Conservation (phyloP, 1,139 yeast genomes). For the Insectozyma bohioensis region DNA sequence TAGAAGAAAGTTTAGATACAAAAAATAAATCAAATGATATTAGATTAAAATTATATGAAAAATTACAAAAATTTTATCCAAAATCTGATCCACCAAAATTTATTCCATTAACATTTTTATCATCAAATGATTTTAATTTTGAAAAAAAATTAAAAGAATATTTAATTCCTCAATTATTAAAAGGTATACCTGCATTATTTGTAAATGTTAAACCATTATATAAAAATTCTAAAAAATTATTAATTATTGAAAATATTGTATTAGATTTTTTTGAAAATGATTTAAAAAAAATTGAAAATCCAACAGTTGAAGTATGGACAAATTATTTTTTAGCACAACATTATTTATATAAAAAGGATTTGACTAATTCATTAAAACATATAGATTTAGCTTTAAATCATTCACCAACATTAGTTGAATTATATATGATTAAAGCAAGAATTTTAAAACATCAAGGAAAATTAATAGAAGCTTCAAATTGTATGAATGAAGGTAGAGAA, state of each 20-base stretch:
- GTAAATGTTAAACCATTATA: slow-evolving; percentile 83
- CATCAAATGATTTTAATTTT: slow-evolving; percentile 51
- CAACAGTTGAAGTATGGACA: slow-evolving; percentile 72
- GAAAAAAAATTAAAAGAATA: slow-evolving; percentile 48
- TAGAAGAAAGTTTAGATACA: slow-evolving; percentile 64
- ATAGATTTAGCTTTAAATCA: slow-evolving; percentile 68
- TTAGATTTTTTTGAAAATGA: slow-evolving; percentile 39
- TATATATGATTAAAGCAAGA: slow-evolving; percentile 78
- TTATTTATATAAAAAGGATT: slow-evolving; percentile 55
- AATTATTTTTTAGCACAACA: slow-evolving; percentile 82
- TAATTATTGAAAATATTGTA: slow-evolving; percentile 55
- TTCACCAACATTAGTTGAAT: slow-evolving; percentile 82
- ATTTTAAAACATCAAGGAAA: slow-evolving; percentile 72
- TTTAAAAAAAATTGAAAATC: slow-evolving; percentile 31
- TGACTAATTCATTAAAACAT: slow-evolving; percentile 50
- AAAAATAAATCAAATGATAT: slow-evolving; percentile 30
- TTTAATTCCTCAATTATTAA: slow-evolving; percentile 57
- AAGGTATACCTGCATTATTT: slow-evolving; percentile 91
- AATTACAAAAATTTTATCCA: slow-evolving; percentile 71
- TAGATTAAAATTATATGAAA: slow-evolving; percentile 60
- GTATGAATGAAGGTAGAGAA: slow-evolving; percentile 69
- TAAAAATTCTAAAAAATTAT: slow-evolving; percentile 46
- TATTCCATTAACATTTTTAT: slow-evolving; percentile 73
- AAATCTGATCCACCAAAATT: slow-evolving; percentile 77
- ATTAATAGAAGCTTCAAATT: slow-evolving; percentile 56